A percentile compares a stretch with the other conserved stretches of the same genome.
Evolutionary conservation across 306 rosid genomes (phyloP).

Genomic region (Mucuna pruriens): DNA sequence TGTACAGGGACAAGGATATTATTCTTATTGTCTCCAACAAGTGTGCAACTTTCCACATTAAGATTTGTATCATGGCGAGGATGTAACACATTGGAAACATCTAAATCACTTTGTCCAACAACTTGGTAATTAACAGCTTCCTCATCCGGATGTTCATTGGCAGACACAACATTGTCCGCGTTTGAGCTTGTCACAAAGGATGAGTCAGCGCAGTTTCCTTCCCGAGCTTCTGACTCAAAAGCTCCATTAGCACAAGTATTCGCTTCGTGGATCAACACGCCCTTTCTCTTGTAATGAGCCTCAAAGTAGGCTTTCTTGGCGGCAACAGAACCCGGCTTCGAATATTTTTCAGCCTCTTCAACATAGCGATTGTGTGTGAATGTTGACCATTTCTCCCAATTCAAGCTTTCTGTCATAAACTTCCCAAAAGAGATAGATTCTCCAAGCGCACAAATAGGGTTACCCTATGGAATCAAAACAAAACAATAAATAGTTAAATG

Average conservation of each 20-base stretch:
- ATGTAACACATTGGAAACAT: conserved; percentile 25
- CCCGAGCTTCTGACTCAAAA: conserved; percentile 34
- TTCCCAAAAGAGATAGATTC: conserved; percentile 93
- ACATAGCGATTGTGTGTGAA: conserved; percentile 82
- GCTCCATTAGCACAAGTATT: conserved; percentile 34
- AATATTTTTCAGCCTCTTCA: conserved; percentile 81
- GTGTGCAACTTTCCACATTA: conserved; percentile 31
- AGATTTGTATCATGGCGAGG: conserved; percentile 28
- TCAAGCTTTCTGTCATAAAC: conserved; percentile 70
- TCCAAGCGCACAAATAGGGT: conserved; percentile 57
- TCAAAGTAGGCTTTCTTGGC: conserved; percentile 89
- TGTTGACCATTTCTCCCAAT: conserved; percentile 90
- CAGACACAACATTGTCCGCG: conserved; percentile 29
- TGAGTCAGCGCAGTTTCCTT: conserved; percentile 26
- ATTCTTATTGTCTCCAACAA: conserved; percentile 39
- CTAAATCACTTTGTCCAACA: conserved; percentile 43
- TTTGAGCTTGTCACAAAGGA: not conserved
- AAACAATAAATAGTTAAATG: not conserved
- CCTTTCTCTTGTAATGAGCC: conserved; percentile 88
- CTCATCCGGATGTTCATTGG: conserved; percentile 38
- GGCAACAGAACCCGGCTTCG: conserved; percentile 94
- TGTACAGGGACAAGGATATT: conserved; percentile 35
- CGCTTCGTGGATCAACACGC: conserved; percentile 57
- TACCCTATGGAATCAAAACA: conserved; percentile 53
- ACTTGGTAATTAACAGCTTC: conserved; percentile 31